Evolutionary conservation across 108 stramenopile genomes (phyloP), one percentile per base, ranked within the genome.

Genomic region (Chaetoceros tenuissimus): DNA sequence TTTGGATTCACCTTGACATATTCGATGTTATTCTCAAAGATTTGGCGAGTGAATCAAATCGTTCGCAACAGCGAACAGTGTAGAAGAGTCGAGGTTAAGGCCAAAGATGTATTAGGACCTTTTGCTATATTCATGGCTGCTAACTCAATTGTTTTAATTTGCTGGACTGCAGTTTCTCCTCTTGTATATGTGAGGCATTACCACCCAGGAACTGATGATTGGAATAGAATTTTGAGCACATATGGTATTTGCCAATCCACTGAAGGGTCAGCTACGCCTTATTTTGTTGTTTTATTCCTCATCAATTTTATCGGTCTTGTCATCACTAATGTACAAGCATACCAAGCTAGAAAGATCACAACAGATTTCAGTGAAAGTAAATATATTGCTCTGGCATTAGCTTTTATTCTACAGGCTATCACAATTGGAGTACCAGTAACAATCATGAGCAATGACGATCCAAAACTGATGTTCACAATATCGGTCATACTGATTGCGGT

Each of bases 91-190:
- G 22, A 46, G 29, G 69, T 85, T 7, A 56, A 49, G 34, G 59
- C 55, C 10, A 60, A 54, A 49, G 78, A 81, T 47, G 84, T 81
- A 13, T 60, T 85, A 3, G 29, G 50, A 13, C 84, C 84, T 2
- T 75, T 79, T 44, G 31, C 59, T 10, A 24, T 64, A 13, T 22
- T 85, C 1, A 28, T 85, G 43, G 30, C 64, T 3, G 46, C 48
- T 0, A 81, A 74, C 50, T 19, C 66, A 2, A 50, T 65, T 5
- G 48, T 79, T 1, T 47, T 84, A 34, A 40, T 66, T 50, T 51
- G 29, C 18, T 84, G 83, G 83, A 79, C 78, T 24, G 30, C 60
- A 8, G 18, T 81, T 1, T 74, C 74, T 54, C 72, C 79, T 20
- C 26, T 77, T 19, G 44, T 28, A 31, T 81, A 64, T 27, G 10